Evolutionary conservation across 768 basidiomycete genomes (phyloP).

Genomic region (Suillus hirtellus): DNA sequence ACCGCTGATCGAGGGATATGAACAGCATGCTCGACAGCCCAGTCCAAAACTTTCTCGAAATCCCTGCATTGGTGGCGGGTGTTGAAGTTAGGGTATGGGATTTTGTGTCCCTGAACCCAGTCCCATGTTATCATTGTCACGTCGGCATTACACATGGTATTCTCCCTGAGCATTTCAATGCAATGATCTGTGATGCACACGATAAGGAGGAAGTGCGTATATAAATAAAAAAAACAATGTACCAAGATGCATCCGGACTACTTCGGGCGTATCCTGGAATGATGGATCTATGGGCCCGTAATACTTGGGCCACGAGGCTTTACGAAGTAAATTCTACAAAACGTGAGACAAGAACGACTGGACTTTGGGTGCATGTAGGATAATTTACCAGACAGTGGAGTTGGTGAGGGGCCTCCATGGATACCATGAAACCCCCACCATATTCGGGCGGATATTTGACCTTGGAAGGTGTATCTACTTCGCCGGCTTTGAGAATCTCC

Average conservation of each 20-base stretch:
- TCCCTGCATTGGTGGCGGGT: slow-evolving; percentile 5
- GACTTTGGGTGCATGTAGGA: neutral
- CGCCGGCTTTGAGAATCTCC: slow-evolving; percentile 13
- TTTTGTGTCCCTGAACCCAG: slow-evolving; percentile 6
- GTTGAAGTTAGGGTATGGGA: neutral
- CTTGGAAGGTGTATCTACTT: slow-evolving; percentile 1
- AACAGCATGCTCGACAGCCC: neutral
- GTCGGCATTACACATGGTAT: slow-evolving; percentile 16
- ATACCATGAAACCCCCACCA: slow-evolving; percentile 15
- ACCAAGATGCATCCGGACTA: slow-evolving; percentile 14
- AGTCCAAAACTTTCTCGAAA: slow-evolving; percentile 8
- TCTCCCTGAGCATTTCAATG: slow-evolving; percentile 14
- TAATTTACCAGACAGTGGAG: slow-evolving; percentile 13
- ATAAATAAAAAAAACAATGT: neutral
- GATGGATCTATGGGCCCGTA: slow-evolving; percentile 5
- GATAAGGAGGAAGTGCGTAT: neutral
- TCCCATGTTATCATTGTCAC: slow-evolving; percentile 15
- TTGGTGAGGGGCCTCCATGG: slow-evolving; percentile 15
- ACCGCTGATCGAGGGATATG: slow-evolving; percentile 2
- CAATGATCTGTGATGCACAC: slow-evolving; percentile 6
- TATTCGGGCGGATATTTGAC: slow-evolving; percentile 12
- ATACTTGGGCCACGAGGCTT: slow-evolving; percentile 12
- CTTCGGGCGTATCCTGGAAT: slow-evolving; percentile 8
- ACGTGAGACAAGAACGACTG: neutral
- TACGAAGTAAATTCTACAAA: slow-evolving; percentile 15